Evolutionary conservation across 1,139 yeast genomes (phyloP), one percentile per base, ranked within the genome.

Genomic region (Saccharomycopsis hybrid): DNA sequence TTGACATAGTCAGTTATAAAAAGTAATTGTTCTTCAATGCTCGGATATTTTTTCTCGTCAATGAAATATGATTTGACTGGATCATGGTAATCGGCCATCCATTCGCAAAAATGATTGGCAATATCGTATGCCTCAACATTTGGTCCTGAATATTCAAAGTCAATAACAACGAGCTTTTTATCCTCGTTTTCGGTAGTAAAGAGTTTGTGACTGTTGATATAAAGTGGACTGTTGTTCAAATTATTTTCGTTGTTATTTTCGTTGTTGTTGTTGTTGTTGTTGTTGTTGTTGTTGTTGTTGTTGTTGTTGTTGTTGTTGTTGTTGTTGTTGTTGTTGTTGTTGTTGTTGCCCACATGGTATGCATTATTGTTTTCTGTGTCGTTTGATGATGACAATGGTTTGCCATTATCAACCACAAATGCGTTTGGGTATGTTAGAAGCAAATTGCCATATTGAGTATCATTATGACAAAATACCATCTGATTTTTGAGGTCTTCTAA

Each of bases 141-240:
- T n/a, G 96, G 83, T 1, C 97, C 97, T 0, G 96, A 82, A 65
- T 90, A 92, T 67, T 92, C 98, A 65, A 92, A 92, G 65, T 92
- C 98, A 61, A 92, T 92, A 24, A 92, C 98, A 13, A 87, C 96
- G 57, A 92, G 72, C 61, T 80, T 83, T 32, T 79, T 73, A 69
- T 92, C 97, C 60, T 78, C 81, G 51, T 36, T 71, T 13, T 41
- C 44, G 9, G 36, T 41, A 28, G 72, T 43, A 61, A 58, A 3
- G 70, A 57, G 41, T 36, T 71, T 71, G 18, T 18, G 18, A 18
- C 18, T 18, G 18, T 18, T 18, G 18, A 18, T 18, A 18, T 18
- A 18, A 18, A 18, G 18, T 18, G 18, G 18, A 18, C 18, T 18
- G 18, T 18, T 18, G 18, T 18, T 18, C 18, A 18, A 18, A 39